Percentiles rank a stretch among this genome's conserved stretches.
Evolutionary conservation across 2,329 filamentous ascomycete species (phyloP).

Genomic region (Pseudogymnoascus sp.): DNA sequence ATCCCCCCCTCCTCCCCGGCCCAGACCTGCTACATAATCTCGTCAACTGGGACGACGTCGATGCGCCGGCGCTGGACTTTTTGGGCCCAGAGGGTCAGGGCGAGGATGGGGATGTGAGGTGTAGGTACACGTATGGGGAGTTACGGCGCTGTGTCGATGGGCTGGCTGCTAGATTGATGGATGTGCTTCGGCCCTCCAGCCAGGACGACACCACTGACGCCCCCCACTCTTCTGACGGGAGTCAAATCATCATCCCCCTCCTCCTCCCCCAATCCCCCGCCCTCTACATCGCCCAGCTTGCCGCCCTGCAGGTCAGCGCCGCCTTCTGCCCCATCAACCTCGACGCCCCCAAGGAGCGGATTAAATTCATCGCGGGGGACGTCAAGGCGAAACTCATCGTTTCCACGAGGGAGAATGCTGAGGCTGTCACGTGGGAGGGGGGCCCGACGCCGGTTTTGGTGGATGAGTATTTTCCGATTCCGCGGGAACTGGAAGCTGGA

Average conservation of each 20-base stretch:
- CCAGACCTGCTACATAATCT: slow-evolving; percentile 54
- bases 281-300: slow-evolving; percentile 70
- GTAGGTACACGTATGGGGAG: slow-evolving; percentile 24
- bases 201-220: slow-evolving; percentile 11
- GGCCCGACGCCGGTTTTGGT: slow-evolving; percentile 32
- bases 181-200: slow-evolving; percentile 15
- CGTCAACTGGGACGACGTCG: slow-evolving; percentile 36
- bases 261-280: slow-evolving; percentile 68
- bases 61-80: slow-evolving; percentile 55
- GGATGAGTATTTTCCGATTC: slow-evolving; percentile 25
- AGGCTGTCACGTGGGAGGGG: slow-evolving; percentile 31
- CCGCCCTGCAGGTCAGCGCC: slow-evolving; percentile 69
- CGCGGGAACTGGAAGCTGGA: no score
- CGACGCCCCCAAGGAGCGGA: slow-evolving; percentile 67
- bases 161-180: slow-evolving; percentile 17
- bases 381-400: slow-evolving; percentile 62
- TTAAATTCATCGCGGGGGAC: slow-evolving; percentile 75
- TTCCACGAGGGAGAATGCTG: slow-evolving; percentile 44
- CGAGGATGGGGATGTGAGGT: slow-evolving; percentile 29
- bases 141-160: slow-evolving; percentile 35
- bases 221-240: no score
- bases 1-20: slow-evolving; percentile 42
- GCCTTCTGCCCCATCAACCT: slow-evolving; percentile 80
- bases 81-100: no score
- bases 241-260: slow-evolving; percentile 61